Conservation (phyloP, 768 basidiomycete genomes). For the Krasilnikovozyma curviuscula region DNA sequence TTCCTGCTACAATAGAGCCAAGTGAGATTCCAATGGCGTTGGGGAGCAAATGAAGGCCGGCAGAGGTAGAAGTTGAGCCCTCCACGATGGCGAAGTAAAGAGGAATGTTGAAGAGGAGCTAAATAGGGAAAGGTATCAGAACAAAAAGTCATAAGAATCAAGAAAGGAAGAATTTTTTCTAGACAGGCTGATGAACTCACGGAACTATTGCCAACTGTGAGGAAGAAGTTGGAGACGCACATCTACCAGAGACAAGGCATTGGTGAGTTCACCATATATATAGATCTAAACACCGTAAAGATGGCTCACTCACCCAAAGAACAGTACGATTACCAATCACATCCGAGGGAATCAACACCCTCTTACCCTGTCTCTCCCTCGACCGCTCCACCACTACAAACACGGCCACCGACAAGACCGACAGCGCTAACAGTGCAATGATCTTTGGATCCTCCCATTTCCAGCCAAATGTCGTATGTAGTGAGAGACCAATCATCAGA, state of each 20-base stretch:
- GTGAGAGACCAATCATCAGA: background rate
- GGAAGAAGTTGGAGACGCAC: background rate
- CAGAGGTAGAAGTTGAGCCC: background rate
- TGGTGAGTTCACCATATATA: too few species aligned
- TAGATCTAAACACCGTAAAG: constrained; percentile 1
- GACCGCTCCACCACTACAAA: background rate
- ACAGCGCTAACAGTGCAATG: background rate
- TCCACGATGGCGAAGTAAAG: constrained; percentile 9
- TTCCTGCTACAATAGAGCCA: constrained; percentile 7
- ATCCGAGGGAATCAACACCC: background rate
- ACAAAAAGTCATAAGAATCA: background rate
- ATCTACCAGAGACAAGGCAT: too few species aligned
- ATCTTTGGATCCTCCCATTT: background rate
- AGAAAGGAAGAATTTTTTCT: background rate
- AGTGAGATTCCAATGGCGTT: constrained; percentile 3
- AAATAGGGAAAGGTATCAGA: background rate
- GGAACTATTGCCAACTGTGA: too few species aligned
- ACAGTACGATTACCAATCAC: constrained; percentile 1
- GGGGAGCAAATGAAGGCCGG: constrained; percentile 7
- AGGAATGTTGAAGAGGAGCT: background rate
- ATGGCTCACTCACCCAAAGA: background rate
- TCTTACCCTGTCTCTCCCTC: background rate
- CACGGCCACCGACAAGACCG: background rate
- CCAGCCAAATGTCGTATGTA: background rate
- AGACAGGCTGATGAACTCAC: too few species aligned